Percentiles rank a stretch among this genome's conserved stretches.
These are phyloP conservation scores for Leccinellum luteum DNA, from an alignment of 768 basidiomycete genomes.

Conservation along the genomic window DNA sequence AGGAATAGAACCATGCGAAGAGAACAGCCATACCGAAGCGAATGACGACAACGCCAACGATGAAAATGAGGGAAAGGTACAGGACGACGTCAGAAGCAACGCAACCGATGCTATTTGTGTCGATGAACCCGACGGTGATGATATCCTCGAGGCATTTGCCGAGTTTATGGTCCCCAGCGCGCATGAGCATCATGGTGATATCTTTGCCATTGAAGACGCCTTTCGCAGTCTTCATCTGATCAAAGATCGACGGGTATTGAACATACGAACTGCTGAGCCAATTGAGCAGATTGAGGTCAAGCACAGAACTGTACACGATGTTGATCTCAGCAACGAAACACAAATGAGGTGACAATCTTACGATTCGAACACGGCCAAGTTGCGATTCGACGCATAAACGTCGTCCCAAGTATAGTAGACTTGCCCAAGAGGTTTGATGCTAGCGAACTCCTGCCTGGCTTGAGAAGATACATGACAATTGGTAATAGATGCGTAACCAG, in stretches of 20 bases:
- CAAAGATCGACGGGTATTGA: constrained; percentile 79
- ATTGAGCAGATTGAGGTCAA: constrained; percentile 82
- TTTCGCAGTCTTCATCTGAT: constrained; percentile 65
- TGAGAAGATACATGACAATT: constrained; percentile 69
- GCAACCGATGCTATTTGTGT: constrained; percentile 92
- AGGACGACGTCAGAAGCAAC: constrained; percentile 94
- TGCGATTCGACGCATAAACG: constrained; percentile 61
- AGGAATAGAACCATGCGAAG: constrained; percentile 98
- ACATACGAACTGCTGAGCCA: constrained; percentile 84
- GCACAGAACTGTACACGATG: constrained; percentile 57
- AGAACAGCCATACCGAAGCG: constrained; percentile 96
- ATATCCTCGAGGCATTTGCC: constrained; percentile 86
- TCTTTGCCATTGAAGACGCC: constrained; percentile 80
- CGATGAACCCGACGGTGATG: constrained; percentile 88
- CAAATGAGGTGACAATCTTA: constrained; percentile 42
- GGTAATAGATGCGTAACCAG: constrained; percentile 59
- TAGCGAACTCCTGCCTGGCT: constrained; percentile 52
- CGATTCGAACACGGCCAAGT: constrained; percentile 94
- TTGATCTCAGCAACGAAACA: constrained; percentile 2
- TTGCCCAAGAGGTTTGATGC: constrained; percentile 63
- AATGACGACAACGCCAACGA: constrained; percentile 93
- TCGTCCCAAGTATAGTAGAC: constrained; percentile 96
- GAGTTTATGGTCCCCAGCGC: constrained; percentile 62
- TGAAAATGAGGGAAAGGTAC: constrained; percentile 93
- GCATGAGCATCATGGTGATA: constrained; percentile 80